Percentiles rank a stretch among this genome's conserved stretches.
Conservation (phyloP, 176 grass and related monocot genomes). For the Lolium rigidum region DNA sequence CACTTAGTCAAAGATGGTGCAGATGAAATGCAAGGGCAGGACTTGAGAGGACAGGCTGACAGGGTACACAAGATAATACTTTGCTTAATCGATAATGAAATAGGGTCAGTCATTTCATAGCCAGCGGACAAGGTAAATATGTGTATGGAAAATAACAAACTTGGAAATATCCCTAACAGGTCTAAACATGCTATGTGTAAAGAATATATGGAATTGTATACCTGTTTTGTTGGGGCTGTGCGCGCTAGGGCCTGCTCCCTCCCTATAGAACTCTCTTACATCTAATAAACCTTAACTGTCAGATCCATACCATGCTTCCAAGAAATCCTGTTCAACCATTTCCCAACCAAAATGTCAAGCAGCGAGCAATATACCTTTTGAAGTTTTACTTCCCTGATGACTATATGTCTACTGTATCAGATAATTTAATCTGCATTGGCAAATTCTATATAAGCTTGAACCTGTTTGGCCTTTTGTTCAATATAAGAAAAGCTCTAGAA, state of each 20-base stretch:
- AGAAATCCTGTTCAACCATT: neutral
- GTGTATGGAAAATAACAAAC: neutral
- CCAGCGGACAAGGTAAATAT: neutral
- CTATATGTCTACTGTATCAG: neutral
- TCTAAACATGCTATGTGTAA: neutral
- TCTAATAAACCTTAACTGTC: conserved; percentile 3
- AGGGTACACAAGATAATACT: neutral
- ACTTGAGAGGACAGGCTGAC: neutral
- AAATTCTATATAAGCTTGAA: neutral
- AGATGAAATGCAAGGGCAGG: conserved; percentile 1
- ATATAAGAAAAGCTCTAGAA: conserved; percentile 19
- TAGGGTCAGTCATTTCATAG: neutral
- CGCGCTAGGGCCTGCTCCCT: neutral
- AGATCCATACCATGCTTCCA: conserved; percentile 3
- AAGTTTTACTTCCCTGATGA: neutral
- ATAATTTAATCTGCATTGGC: neutral
- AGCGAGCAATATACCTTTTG: neutral
- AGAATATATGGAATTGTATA: neutral
- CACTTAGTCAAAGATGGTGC: neutral
- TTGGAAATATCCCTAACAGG: conserved; percentile 7
- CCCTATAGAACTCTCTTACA: conserved; percentile 15
- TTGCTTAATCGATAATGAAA: conserved; percentile 12
- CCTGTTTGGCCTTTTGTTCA: neutral
- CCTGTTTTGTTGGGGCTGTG: neutral
- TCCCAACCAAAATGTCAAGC: conserved; percentile 18